phyloP scores from a whole-genome alignment of 2,329 filamentous ascomycete genomes.

The Alternaria burnsii region DNA sequence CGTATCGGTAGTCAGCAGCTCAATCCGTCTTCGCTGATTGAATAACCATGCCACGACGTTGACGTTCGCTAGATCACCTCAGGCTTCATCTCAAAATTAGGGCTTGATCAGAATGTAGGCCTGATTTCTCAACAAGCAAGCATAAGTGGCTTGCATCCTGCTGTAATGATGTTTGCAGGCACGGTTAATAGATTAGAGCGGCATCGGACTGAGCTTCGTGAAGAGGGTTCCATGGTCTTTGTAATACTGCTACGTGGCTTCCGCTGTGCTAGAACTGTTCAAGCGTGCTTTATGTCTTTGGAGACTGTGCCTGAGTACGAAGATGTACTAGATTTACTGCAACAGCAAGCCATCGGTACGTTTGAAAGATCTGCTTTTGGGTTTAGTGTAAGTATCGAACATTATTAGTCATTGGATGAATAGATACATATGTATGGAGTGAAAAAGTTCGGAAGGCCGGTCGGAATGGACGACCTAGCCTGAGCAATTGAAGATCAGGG shows the following conservation, averaged over 20 bases:
- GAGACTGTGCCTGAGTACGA: not conserved
- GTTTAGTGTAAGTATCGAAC: too few relatives aligned
- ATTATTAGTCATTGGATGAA: too few relatives aligned
- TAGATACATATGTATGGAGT: not conserved
- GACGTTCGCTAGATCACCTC: too few relatives aligned
- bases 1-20: too few relatives aligned
- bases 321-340: not conserved
- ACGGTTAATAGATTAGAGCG: not conserved
- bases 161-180: not conserved
- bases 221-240: not conserved
- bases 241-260: constrained; percentile 1
- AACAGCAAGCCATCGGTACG: too few relatives aligned
- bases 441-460: not conserved
- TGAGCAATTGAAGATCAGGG: not conserved
- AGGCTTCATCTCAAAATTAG: too few relatives aligned
- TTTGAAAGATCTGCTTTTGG: too few relatives aligned
- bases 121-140: not conserved
- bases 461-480: not conserved
- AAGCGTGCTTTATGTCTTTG: not conserved
- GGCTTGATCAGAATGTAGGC: not conserved
- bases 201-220: not conserved
- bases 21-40: too few relatives aligned
- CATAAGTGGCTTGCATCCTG: not conserved
- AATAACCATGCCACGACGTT: too few relatives aligned
- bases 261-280: not conserved